Evolutionary conservation across 805 yeast species (phyloP).

Genomic region (Lachancea meyersii): DNA sequence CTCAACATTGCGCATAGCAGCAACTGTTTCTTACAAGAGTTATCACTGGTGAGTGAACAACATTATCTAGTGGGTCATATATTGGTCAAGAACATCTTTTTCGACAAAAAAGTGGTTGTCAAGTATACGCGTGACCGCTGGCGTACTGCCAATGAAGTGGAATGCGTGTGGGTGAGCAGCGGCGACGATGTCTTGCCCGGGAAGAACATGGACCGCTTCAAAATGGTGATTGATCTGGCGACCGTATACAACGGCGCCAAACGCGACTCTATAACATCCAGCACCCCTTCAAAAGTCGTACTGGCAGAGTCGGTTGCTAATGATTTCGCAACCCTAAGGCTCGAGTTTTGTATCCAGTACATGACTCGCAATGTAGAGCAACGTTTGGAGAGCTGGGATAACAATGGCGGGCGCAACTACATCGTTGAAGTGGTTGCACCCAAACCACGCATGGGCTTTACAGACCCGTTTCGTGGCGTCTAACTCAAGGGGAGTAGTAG

Average conservation of each 20-base stretch:
- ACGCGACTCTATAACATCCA: neutral
- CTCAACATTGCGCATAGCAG: conserved; percentile 18
- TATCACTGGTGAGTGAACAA: conserved; percentile 54
- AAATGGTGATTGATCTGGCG: conserved; percentile 22
- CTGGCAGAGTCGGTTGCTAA: neutral
- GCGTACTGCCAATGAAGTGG: conserved; percentile 46
- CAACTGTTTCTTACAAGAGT: conserved; percentile 44
- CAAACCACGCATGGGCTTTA: conserved; percentile 17
- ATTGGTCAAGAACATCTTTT: conserved; percentile 71
- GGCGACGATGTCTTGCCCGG: conserved; percentile 28
- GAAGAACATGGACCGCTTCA: conserved; percentile 27
- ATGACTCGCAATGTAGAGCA: conserved; percentile 18
- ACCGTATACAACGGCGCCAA: conserved; percentile 9
- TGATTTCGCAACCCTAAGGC: neutral
- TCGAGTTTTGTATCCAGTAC: conserved; percentile 30
- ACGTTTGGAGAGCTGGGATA: conserved; percentile 28
- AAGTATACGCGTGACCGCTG: conserved; percentile 76
- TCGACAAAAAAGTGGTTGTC: conserved; percentile 58
- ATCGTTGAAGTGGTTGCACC: conserved; percentile 6
- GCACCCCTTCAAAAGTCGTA: neutral
- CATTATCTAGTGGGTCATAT: conserved; percentile 61
- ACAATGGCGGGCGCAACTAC: conserved; percentile 26
- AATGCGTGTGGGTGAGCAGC: conserved; percentile 23
- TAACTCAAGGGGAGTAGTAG: neutral
- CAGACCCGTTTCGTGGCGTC: conserved; percentile 19